phyloP scores from a whole-genome alignment of 1,139 yeast species.

The Yamadazyma oceani region DNA sequence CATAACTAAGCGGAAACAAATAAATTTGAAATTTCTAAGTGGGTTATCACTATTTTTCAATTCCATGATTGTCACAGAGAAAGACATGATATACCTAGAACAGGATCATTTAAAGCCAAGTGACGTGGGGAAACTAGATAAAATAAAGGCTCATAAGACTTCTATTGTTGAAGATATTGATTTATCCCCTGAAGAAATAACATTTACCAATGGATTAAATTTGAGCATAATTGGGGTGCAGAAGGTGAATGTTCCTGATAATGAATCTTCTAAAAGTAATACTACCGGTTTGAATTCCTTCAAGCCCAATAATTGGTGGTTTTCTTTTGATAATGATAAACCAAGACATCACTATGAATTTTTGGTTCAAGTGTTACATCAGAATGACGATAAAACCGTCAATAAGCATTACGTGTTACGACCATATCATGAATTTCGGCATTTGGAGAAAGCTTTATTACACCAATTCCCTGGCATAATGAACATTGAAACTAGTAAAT shows the following conservation, averaged over 20 bases:
- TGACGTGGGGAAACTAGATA: conserved; percentile 53
- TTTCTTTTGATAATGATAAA: not conserved
- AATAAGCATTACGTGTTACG: conserved; percentile 51
- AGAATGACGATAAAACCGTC: conserved; percentile 16
- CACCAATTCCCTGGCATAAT: conserved; percentile 60
- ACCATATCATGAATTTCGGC: conserved; percentile 65
- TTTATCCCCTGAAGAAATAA: conserved; percentile 31
- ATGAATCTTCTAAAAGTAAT: too few relatives aligned
- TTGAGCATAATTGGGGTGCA: conserved; percentile 69
- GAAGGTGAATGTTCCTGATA: conserved; percentile 11
- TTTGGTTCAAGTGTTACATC: conserved; percentile 36
- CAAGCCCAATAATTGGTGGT: not conserved
- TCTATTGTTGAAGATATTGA: conserved; percentile 27
- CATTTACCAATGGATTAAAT: conserved; percentile 56
- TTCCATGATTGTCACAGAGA: conserved; percentile 67
- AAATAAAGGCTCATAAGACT: conserved; percentile 22
- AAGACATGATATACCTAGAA: conserved; percentile 55
- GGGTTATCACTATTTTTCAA: conserved; percentile 68
- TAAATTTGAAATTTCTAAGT: conserved; percentile 59
- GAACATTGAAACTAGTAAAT: conserved; percentile 49
- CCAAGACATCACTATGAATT: conserved; percentile 41
- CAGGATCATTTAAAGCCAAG: conserved; percentile 49
- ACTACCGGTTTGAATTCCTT: not conserved
- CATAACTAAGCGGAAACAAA: conserved; percentile 67
- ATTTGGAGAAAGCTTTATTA: conserved; percentile 40